Base-by-base conservation (phyloP, 441 rosid genomes). In the Daphne laureola region DNA sequence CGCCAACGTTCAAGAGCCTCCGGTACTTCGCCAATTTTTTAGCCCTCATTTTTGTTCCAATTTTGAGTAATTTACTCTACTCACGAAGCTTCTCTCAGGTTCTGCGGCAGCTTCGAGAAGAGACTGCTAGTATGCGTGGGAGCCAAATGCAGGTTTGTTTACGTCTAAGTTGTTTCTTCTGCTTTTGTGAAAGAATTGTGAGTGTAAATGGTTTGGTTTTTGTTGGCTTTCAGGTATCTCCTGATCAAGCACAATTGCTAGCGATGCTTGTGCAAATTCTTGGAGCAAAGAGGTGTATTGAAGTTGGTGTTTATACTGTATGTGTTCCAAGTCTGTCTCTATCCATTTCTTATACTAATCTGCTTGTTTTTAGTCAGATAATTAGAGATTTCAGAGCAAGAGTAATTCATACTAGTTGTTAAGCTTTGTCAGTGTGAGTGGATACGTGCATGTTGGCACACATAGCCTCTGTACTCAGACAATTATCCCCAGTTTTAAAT, bases 251-350 rank as follows among this genome's bases (percentile, higher is more conserved):
- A 21, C 98, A 91, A 41, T 67, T 91, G 48, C 93, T 91, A 43
- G 87, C 95, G 4, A 86, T 86, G 95, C 85, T 91, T 52, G 95
- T 86, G 52, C 93, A 81, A 75, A 71, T 83, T 60, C 90, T 86
- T 15, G 91, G 91, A 8, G 98, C 96, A 5, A 70, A 78, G 55
- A 77, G 83, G 31, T 91, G 96, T 60, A 88, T 91, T 31, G 96
- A 88, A 84, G 82, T 91, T 9, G 98, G 96, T 58, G 96, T 91
- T 63, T 91, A 80, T 70, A 88, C 95, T 15, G 95, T 91, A 76
- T 43, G 78, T 65, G 46, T 60, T 43, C 27, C 46, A 51, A 13
- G 17, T 44, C 43, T 50, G 1, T 14, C 17, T 48, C 49, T 49
- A 18, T 2, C 36, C 43, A 61, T 23, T 16, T 16, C 23, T 8